Percentiles rank a stretch among this genome's conserved stretches.
These are phyloP conservation scores for Boletales sp. DNA, from an alignment of 768 basidiomycete species.

Conservation along the genomic window DNA sequence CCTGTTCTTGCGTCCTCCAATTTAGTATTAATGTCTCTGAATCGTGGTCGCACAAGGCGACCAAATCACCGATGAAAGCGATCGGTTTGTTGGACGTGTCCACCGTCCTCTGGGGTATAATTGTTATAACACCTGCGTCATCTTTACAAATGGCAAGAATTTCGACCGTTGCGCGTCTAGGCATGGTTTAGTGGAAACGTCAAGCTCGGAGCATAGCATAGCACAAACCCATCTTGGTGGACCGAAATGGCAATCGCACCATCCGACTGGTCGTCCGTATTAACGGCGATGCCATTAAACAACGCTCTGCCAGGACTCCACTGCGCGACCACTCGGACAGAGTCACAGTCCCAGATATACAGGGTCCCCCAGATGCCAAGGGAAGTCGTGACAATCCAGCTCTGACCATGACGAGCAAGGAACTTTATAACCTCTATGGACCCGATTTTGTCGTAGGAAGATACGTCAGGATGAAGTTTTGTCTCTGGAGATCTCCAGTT, in stretches of 20 bases:
- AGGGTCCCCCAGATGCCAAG: constrained; percentile 61
- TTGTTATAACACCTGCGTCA: constrained; percentile 10
- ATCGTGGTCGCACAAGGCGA: constrained; percentile 53
- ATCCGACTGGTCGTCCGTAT: constrained; percentile 41
- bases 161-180: constrained; percentile 22
- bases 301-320: constrained; percentile 56
- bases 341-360: constrained; percentile 45
- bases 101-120: constrained; percentile 35
- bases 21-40: constrained; percentile 52
- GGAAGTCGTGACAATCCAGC: constrained; percentile 51
- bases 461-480: constrained; percentile 16
- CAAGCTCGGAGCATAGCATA: constrained; percentile 4
- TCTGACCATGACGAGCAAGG: constrained; percentile 41
- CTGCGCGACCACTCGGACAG: constrained; percentile 34
- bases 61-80: constrained; percentile 45
- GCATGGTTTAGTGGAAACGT: constrained; percentile 11
- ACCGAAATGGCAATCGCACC: constrained; percentile 52
- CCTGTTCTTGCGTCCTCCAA: constrained; percentile 47
- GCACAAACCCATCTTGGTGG: constrained; percentile 43
- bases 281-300: constrained; percentile 51
- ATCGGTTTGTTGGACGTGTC: constrained; percentile 44
- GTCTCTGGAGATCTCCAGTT: constrained; percentile 42
- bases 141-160: constrained; percentile 24
- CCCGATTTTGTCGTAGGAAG: constrained; percentile 32
- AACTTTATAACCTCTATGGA: constrained; percentile 53